Evolutionary conservation across 2,329 filamentous ascomycete genomes (phyloP), one percentile per base, ranked within the genome.

Genomic region (Diatrype stigma): DNA sequence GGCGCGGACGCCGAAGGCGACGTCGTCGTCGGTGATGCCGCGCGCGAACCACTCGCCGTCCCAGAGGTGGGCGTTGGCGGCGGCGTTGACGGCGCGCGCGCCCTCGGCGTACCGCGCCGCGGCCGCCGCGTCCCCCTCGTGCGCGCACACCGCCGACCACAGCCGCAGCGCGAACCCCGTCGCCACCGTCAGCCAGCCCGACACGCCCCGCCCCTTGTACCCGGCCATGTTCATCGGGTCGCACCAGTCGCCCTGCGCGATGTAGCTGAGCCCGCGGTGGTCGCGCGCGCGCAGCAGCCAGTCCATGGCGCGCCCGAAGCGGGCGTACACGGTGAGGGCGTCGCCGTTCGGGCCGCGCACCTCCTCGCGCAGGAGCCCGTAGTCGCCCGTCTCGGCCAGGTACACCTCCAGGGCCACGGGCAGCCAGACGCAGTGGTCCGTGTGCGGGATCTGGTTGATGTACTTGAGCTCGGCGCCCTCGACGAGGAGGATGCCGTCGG

Each of bases 151-250:
- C n/a, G 62, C 60, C 2, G 79, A 77, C 78, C 78, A 82, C 0
- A 82, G 61, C 12, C 74, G 76, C 21, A 78, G 66, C 1, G 79
- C 76, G 56, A 76, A 79, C 0, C 67, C 78, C 0, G 78, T 81
- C 6, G 79, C 78, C 2, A 82, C 68, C 0, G 79, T 82, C 32
- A 82, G 71, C 79, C 79, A 82, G 19, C 78, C 79, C 0, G 79
- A 82, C 1, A 82, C 79, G 22, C 79, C 79, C 48, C 73, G 72
- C 37, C 79, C 79, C 61, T 80, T 80, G 60, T 77, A 78, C 3
- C 78, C 78, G n/a, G 80, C 79, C 79, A 82, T 82, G 63, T 82
- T 82, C 75, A 82, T 79, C 3, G 79, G 79, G 53, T 82, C 79
- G 56, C 79, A 82, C 79, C 79, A 82, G 61, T 82, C 79, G 34